Conservation (phyloP, 2,329 filamentous ascomycete species). For the Trichoderma sp. region DNA sequence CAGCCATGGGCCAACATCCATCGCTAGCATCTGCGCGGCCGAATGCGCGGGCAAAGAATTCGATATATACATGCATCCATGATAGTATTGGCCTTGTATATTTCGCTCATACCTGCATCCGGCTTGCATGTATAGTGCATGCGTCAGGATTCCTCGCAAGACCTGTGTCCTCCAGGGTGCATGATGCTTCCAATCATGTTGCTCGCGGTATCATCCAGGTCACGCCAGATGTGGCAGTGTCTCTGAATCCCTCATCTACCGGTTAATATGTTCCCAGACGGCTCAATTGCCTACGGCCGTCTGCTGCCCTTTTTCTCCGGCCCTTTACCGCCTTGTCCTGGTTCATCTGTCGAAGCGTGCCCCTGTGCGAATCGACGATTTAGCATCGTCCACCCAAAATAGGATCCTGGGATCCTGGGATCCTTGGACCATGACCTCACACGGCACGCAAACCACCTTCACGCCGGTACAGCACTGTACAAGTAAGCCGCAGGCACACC, state of each 20-base stretch:
- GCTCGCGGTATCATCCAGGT: constrained; percentile 16
- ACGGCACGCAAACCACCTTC: not conserved
- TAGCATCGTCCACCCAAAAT: constrained; percentile 3
- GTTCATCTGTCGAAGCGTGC: not conserved
- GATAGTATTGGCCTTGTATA: too few species aligned
- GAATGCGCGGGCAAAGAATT: not conserved
- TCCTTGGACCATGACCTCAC: constrained; percentile 12
- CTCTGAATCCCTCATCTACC: constrained; percentile 17
- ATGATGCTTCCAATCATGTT: constrained; percentile 15
- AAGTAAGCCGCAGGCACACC: not conserved
- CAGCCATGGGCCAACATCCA: not conserved
- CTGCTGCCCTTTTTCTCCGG: not conserved
- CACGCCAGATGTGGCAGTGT: constrained; percentile 17
- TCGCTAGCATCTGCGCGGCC: constrained; percentile 14
- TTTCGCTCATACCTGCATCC: constrained; percentile 16
- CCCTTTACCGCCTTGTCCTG: not conserved
- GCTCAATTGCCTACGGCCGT: constrained; percentile 2
- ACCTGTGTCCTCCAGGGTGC: not conserved
- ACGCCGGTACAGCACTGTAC: not conserved
- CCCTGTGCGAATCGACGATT: constrained; percentile 8
- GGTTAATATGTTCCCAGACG: constrained; percentile 13
- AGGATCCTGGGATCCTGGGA: constrained; percentile 2
- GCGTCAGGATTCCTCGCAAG: constrained; percentile 14
- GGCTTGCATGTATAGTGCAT: constrained; percentile 14
- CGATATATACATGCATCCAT: too few species aligned